Percentiles rank a stretch among this genome's conserved stretches.
Conservation (phyloP, 2,329 filamentous ascomycete species). For the Volutella citrinella region DNA sequence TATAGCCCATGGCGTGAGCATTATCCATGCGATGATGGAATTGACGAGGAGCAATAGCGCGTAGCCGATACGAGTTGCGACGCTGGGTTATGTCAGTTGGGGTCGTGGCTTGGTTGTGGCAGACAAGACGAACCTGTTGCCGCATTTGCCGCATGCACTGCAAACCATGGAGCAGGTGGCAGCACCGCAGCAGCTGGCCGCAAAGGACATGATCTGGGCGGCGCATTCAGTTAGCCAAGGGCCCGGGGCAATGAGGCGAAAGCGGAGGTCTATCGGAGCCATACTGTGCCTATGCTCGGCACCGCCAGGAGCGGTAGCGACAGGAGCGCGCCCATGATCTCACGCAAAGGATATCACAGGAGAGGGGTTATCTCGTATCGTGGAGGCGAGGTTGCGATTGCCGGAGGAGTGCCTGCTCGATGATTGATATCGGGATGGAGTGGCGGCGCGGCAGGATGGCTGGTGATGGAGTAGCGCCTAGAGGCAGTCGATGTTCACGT, state of each 20-base stretch:
- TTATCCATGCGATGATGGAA: conserved; percentile 96
- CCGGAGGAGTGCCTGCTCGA: not conserved
- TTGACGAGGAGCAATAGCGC: conserved; percentile 93
- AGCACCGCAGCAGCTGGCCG: conserved; percentile 90
- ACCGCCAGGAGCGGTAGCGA: conserved; percentile 87
- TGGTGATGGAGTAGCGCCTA: not conserved
- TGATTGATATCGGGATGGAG: not conserved
- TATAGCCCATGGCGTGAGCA: conserved; percentile 98
- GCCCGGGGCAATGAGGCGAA: not conserved
- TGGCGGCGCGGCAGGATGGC: not conserved
- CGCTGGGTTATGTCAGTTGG: conserved; percentile 49
- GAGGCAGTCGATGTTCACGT: too few relatives aligned
- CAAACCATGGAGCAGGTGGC: conserved; percentile 96
- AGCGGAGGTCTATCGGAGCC: not conserved
- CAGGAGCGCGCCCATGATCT: conserved; percentile 85
- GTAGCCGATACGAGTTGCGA: conserved; percentile 95
- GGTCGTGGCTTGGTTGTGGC: too few relatives aligned
- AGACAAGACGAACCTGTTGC: conserved; percentile 67
- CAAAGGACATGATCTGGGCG: conserved; percentile 68
- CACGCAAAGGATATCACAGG: too few relatives aligned
- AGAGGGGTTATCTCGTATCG: too few relatives aligned
- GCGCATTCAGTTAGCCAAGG: conserved; percentile 9
- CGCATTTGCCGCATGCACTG: conserved; percentile 93
- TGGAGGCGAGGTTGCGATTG: too few relatives aligned
- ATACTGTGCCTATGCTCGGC: conserved; percentile 78